A percentile compares a stretch with the other conserved stretches of the same genome.
These are phyloP conservation scores for Kregervanrija fluxuum DNA, from an alignment of 805 yeast species.

Conservation along the genomic window DNA sequence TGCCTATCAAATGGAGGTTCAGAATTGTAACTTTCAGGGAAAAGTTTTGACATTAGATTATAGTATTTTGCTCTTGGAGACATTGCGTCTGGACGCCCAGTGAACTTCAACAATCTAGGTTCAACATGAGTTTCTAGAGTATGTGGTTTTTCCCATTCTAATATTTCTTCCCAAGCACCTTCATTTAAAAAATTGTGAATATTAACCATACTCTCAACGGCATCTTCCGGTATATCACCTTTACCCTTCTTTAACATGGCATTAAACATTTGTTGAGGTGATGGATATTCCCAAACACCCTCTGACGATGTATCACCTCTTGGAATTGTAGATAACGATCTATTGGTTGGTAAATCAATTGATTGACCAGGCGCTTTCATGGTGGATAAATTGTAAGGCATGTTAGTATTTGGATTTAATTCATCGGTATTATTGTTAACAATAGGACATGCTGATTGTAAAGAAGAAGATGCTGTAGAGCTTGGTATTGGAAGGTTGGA, in stretches of 20 bases:
- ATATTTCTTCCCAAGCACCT: constrained; percentile 94
- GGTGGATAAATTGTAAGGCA: constrained; percentile 70
- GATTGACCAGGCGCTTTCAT: constrained; percentile 74
- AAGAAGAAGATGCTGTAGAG: neutral
- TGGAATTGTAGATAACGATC: constrained; percentile 83
- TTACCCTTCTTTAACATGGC: constrained; percentile 96
- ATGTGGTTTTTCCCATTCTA: constrained; percentile 83
- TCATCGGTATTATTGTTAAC: constrained; percentile 29
- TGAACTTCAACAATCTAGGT: constrained; percentile 79
- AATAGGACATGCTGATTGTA: constrained; percentile 25
- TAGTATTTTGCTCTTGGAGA: constrained; percentile 79
- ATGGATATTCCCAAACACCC: constrained; percentile 97
- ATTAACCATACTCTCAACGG: constrained; percentile 94
- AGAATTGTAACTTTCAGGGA: constrained; percentile 65
- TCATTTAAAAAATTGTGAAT: constrained; percentile 95
- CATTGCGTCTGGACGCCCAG: constrained; percentile 84
- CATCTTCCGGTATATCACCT: constrained; percentile 86
- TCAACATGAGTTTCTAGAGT: constrained; percentile 43
- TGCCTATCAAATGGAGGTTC: constrained; percentile 96
- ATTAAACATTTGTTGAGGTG: constrained; percentile 98
- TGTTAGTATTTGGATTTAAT: constrained; percentile 79
- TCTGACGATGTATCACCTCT: constrained; percentile 57
- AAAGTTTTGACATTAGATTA: constrained; percentile 54
- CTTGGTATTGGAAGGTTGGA: neutral
- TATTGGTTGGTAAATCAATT: constrained; percentile 68